phyloP scores from a whole-genome alignment of 192 early-diverging fungal genomes.

The Rhizoclosmatium sp. region DNA sequence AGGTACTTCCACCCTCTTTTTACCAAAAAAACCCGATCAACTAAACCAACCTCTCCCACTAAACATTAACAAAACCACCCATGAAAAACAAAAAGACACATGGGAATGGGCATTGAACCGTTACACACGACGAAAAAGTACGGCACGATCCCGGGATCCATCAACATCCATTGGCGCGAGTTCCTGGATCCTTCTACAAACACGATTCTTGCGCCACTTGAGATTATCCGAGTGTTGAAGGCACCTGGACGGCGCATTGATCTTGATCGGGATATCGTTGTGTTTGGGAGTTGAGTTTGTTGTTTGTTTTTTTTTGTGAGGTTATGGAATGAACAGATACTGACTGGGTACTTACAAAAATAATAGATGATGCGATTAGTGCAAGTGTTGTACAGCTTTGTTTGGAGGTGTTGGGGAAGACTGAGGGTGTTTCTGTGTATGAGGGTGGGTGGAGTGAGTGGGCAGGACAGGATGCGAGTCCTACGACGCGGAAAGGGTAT shows the following conservation, averaged over 20 bases:
- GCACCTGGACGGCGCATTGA: slow-evolving; percentile 9
- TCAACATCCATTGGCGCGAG: slow-evolving; percentile 31
- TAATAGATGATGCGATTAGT: slow-evolving; percentile 35
- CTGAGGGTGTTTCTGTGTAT: slow-evolving; percentile 24
- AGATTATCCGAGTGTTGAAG: slow-evolving; percentile 36
- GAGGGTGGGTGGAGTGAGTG: slow-evolving; percentile 39
- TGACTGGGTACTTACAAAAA: background rate
- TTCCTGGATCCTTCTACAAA: background rate
- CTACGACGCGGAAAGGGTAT: slow-evolving; percentile 12
- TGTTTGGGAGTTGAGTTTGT: slow-evolving; percentile 23
- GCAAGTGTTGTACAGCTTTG: slow-evolving; percentile 18
- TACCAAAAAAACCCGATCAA: too few relatives aligned
- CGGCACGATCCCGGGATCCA: slow-evolving; percentile 31
- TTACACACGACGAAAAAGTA: slow-evolving; percentile 1
- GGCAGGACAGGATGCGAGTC: slow-evolving; percentile 10
- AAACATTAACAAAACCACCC: background rate
- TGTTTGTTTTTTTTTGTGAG: background rate
- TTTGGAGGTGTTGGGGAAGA: slow-evolving; percentile 36
- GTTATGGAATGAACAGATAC: background rate
- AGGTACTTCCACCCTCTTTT: slow-evolving; percentile 13
- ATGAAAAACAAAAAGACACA: background rate
- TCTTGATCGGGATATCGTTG: slow-evolving; percentile 28
- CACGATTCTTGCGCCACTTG: slow-evolving; percentile 11
- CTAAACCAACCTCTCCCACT: background rate
- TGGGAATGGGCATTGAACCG: slow-evolving; percentile 18